Evolutionary conservation across 208 protist species (phyloP), one percentile per base, ranked within the genome.

Genomic region (Acanthamoeba royreba): DNA sequence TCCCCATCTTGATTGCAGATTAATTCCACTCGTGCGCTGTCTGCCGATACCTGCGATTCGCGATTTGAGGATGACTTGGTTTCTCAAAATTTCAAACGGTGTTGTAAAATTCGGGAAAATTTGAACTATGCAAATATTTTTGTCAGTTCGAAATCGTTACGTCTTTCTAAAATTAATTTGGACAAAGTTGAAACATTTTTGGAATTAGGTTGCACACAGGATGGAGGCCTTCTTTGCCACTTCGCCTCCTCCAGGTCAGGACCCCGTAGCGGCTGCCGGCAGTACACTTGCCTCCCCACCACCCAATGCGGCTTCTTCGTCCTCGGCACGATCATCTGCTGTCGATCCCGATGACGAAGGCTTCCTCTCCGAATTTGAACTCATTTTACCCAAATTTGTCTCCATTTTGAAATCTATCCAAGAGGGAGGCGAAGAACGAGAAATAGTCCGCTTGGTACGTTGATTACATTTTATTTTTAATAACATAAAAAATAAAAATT

Each of bases 1-100:
- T 98, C 66, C 98, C 98, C 98, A 99, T 99, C 22, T 17, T 95
- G 46, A 15, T 25, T 89, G 79, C 49, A 19, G 19, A 52, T 83
- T 33, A n/a, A 46, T 25, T 28, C 4, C 25, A 63, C 53, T 11
- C 46, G 35, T 63, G 72, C 17, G 33, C 42, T 42, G 63, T 28
- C 63, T 40, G 17, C 22, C 55, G n/a, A n/a, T n/a, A n/a, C n/a
- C n/a, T n/a, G n/a, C n/a, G n/a, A n/a, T n/a, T n/a, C n/a, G n/a
- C n/a, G n/a, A n/a, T n/a, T n/a, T n/a, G n/a, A n/a, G n/a, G n/a
- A n/a, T n/a, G n/a, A n/a, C n/a, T n/a, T n/a, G n/a, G n/a, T 5
- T 38, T 74, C 63, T 66, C 4, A 0, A 55, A 55, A 19, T 55
- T 55, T 55, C 49, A 55, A 55, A 19, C 9, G 49, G 19, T 55